These are phyloP conservation scores for Chrysosporium keratinophilum DNA, from an alignment of 2,329 filamentous ascomycete species.

Conservation along the genomic window DNA sequence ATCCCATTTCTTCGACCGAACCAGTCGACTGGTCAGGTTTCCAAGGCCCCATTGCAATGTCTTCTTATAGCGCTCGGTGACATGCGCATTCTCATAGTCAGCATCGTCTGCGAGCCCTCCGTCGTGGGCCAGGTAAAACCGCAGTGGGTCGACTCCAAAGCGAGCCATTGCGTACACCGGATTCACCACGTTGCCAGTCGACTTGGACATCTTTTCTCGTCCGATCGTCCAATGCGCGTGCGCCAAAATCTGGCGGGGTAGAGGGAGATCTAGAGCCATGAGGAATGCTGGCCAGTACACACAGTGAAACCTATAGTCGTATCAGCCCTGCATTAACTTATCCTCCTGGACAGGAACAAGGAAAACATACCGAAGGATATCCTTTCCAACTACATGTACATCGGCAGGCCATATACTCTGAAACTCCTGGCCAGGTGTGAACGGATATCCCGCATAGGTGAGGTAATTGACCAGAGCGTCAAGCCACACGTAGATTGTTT, in stretches of 20 bases:
- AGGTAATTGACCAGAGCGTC: slow-evolving; percentile 93
- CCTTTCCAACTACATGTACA: slow-evolving; percentile 87
- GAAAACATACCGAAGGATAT: slow-evolving; percentile 61
- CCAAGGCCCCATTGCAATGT: slow-evolving; percentile 66
- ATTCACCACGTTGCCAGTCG: slow-evolving; percentile 86
- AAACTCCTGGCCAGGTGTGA: slow-evolving; percentile 53
- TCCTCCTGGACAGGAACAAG: background rate
- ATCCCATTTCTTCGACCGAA: slow-evolving; percentile 59
- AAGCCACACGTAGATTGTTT: slow-evolving; percentile 97
- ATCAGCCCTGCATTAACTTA: background rate
- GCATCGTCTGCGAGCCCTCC: slow-evolving; percentile 68
- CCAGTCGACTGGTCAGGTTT: slow-evolving; percentile 65
- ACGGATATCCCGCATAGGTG: slow-evolving; percentile 74
- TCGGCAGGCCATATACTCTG: slow-evolving; percentile 76
- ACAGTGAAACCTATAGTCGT: slow-evolving; percentile 60
- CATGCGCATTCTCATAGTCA: slow-evolving; percentile 69
- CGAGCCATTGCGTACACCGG: slow-evolving; percentile 83
- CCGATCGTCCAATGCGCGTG: slow-evolving; percentile 96
- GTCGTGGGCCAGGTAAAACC: slow-evolving; percentile 76
- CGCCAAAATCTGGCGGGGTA: slow-evolving; percentile 69
- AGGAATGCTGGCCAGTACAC: slow-evolving; percentile 97
- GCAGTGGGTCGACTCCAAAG: slow-evolving; percentile 77
- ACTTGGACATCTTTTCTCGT: slow-evolving; percentile 91
- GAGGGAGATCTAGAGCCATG: slow-evolving; percentile 70
- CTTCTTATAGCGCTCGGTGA: slow-evolving; percentile 70